Conservation (phyloP, 1,284 basidiomycete species). For the Chiua sp. region DNA sequence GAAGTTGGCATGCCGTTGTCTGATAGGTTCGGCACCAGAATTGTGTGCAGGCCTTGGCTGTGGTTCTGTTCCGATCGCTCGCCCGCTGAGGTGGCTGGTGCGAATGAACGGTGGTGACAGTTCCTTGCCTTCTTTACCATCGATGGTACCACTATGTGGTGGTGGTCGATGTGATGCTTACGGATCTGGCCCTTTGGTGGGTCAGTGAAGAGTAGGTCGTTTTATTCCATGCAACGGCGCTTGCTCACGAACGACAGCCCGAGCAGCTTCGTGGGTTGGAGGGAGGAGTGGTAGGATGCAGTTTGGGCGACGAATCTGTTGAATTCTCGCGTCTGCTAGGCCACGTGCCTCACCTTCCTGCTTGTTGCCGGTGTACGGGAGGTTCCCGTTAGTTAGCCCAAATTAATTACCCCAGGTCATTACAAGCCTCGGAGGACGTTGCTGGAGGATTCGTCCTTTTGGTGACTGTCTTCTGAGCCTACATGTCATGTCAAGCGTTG, state of each 20-base stretch:
- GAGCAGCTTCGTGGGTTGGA: slow-evolving; percentile 17
- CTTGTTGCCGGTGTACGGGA: slow-evolving; percentile 31
- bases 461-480: slow-evolving; percentile 28
- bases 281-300: neutral
- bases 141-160: slow-evolving; percentile 19
- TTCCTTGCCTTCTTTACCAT: slow-evolving; percentile 15
- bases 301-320: slow-evolving; percentile 1
- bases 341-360: slow-evolving; percentile 5
- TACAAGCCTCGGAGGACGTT: slow-evolving; percentile 28
- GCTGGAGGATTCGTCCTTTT: slow-evolving; percentile 5
- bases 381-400: slow-evolving; percentile 33
- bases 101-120: slow-evolving; percentile 23
- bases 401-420: slow-evolving; percentile 44
- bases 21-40: slow-evolving; percentile 8
- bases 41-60: slow-evolving; percentile 12
- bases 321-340: slow-evolving; percentile 6
- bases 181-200: slow-evolving; percentile 25
- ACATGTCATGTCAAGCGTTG: slow-evolving; percentile 41
- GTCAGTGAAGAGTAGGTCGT: slow-evolving; percentile 31
- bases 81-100: neutral
- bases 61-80: neutral
- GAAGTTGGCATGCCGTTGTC: slow-evolving; percentile 27
- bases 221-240: rapidly evolving
- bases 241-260: slow-evolving; percentile 20
- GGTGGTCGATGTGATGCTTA: slow-evolving; percentile 28